Evolutionary conservation across 495 filamentous ascomycete species (phyloP), one percentile per base, ranked within the genome.

Genomic region (Neurospora sp.): DNA sequence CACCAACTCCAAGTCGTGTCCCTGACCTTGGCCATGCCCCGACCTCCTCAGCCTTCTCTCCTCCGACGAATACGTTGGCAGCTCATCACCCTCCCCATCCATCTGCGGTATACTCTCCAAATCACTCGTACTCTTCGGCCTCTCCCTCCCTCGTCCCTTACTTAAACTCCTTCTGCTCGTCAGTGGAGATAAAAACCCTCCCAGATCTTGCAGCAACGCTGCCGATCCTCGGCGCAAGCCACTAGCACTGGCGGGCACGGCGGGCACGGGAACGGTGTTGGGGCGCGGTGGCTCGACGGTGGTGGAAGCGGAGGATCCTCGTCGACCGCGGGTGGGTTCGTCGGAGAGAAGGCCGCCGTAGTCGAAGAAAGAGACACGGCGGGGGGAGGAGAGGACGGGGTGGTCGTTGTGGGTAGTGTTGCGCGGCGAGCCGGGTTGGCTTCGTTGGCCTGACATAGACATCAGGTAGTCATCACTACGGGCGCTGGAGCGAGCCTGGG

Each of bases 321-420:
- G 79, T 70, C 77, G 76, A 42, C 76, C 76, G 11, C 72, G 77
- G 20, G 71, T 74, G 69, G 74, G 65, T 68, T 79, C 77, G n/a
- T 82, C 80, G 31, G 86, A 85, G 2, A 93, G 80, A 2, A 93
- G 81, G 6, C 89, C 89, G 41, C 91, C 91, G 38, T 90, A 88
- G 75, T 94, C 92, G 74, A 93, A 91, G 75, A 94, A 90, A 16
- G 89, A 91, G 5, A 89, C 83, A 12, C 81, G 79, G 4, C 84
- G 82, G 9, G 87, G 85, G 3, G 85, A 83, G 18, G 79, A 70
- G 8, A 35, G 53, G 27, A 14, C 1, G 14, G 53, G 53, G 22
- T 35, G 22, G 53, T 31, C 27, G 27, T 35, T 61, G 3, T 31
- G 53, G 27, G 53, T 8, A 35, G 53, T 35, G 53, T 61, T 61